Conservation (phyloP, 441 rosid genomes). For the Sinapis alba region DNA sequence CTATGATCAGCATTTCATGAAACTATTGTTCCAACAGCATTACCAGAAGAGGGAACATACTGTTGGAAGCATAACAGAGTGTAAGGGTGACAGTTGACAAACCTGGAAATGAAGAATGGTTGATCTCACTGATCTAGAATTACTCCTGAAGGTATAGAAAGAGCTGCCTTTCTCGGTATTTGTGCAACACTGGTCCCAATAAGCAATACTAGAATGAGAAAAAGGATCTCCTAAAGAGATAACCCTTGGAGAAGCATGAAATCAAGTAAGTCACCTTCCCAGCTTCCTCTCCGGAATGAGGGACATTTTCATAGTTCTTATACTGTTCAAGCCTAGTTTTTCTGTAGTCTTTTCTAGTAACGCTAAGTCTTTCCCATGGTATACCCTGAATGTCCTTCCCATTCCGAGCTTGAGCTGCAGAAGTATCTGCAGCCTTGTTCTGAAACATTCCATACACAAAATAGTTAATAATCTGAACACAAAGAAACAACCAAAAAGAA, state of each 20-base stretch:
- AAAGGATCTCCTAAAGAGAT: background rate
- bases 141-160: conserved; percentile 72
- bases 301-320: conserved; percentile 86
- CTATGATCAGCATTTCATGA: background rate
- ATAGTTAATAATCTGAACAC: background rate
- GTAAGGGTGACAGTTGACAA: conserved; percentile 22
- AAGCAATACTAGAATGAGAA: conserved; percentile 5
- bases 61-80: background rate
- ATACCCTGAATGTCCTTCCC: conserved; percentile 96
- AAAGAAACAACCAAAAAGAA: conserved; percentile 6
- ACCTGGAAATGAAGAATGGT: conserved; percentile 98
- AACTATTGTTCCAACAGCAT: conserved; percentile 1
- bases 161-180: conserved; percentile 58
- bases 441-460: conserved; percentile 32
- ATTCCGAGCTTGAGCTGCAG: conserved; percentile 83
- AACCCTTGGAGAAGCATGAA: background rate
- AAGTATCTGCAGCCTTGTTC: conserved; percentile 62
- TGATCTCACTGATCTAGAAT: conserved; percentile 88
- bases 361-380: conserved; percentile 91
- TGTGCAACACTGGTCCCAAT: conserved; percentile 57
- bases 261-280: conserved; percentile 50
- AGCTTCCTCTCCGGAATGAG: conserved; percentile 71
- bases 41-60: background rate
- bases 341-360: conserved; percentile 78
- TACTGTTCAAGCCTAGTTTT: conserved; percentile 89